Percentiles rank a stretch among this genome's conserved stretches.
Evolutionary conservation across 2,329 filamentous ascomycete genomes (phyloP).

Genomic region (Aspergillus novoparasiticus): DNA sequence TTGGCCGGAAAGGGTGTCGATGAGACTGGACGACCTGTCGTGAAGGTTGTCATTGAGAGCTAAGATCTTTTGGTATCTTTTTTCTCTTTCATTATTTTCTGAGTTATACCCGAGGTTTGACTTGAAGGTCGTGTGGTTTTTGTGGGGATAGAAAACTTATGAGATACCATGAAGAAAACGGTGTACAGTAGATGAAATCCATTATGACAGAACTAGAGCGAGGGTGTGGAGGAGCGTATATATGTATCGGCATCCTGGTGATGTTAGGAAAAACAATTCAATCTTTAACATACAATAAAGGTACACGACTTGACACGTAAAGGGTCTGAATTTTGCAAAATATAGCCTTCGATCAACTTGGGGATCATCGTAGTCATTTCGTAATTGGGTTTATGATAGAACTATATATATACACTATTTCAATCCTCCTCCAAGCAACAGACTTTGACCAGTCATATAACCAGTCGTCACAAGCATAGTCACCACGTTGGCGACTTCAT

Average conservation of each 20-base stretch:
- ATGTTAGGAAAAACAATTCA: constrained; percentile 1
- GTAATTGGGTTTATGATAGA: neutral
- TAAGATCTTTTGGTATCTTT: constrained; percentile 12
- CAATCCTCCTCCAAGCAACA: constrained; percentile 56
- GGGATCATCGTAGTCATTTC: constrained; percentile 22
- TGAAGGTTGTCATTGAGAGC: constrained; percentile 55
- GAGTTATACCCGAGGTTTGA: neutral
- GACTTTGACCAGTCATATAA: constrained; percentile 61
- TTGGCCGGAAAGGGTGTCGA: constrained; percentile 55
- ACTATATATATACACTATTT: constrained; percentile 38
- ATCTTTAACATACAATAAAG: neutral
- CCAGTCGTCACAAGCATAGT: constrained; percentile 64
- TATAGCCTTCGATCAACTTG: neutral
- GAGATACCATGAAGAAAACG: neutral
- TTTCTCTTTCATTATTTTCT: neutral
- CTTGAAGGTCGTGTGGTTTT: neutral
- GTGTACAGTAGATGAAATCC: constrained; percentile 1
- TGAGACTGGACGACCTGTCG: constrained; percentile 54
- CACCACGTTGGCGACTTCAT: constrained; percentile 64
- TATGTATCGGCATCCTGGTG: constrained; percentile 6
- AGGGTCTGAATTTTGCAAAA: neutral
- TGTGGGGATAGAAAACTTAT: neutral
- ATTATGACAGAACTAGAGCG: neutral
- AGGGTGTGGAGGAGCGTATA: neutral
- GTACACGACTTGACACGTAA: neutral